A percentile compares a stretch with the other conserved stretches of the same genome.
Evolutionary conservation across 495 filamentous ascomycete genomes (phyloP).

Genomic region (Astrocystis sublimbata): DNA sequence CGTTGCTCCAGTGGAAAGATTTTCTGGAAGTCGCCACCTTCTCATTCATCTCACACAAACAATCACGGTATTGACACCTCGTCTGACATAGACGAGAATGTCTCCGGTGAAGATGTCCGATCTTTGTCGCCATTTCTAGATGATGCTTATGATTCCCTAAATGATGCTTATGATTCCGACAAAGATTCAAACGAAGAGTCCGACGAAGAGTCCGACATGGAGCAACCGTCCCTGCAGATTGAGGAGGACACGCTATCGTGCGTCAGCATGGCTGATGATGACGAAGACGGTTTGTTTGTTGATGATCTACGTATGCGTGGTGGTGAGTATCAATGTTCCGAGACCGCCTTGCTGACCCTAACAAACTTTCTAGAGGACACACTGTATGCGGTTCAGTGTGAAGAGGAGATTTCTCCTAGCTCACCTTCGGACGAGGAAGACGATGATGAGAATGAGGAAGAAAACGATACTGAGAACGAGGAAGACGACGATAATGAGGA

Average conservation of each 20-base stretch:
- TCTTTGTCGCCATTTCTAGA: background rate
- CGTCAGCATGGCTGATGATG: background rate
- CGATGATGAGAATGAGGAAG: slow-evolving; percentile 16
- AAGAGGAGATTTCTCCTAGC: background rate
- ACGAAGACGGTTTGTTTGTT: background rate
- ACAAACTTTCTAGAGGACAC: background rate
- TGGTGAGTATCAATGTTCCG: too few relatives aligned
- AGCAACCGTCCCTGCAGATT: background rate
- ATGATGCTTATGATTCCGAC: too few relatives aligned
- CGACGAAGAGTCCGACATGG: too few relatives aligned
- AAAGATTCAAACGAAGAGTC: too few relatives aligned
- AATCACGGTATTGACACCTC: background rate
- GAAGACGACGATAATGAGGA: background rate
- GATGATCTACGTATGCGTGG: too few relatives aligned
- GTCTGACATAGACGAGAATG: background rate
- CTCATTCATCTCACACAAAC: too few relatives aligned
- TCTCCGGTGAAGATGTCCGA: background rate
- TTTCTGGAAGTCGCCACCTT: too few relatives aligned
- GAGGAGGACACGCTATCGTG: background rate
- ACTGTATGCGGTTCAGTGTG: background rate
- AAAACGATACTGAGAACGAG: slow-evolving; percentile 1
- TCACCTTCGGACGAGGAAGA: background rate
- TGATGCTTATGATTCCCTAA: background rate
- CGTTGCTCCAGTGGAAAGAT: background rate
- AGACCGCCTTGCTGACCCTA: background rate